Evolutionary conservation across 106 monocot species (phyloP).

Genomic region (Iris macrosiphon): DNA sequence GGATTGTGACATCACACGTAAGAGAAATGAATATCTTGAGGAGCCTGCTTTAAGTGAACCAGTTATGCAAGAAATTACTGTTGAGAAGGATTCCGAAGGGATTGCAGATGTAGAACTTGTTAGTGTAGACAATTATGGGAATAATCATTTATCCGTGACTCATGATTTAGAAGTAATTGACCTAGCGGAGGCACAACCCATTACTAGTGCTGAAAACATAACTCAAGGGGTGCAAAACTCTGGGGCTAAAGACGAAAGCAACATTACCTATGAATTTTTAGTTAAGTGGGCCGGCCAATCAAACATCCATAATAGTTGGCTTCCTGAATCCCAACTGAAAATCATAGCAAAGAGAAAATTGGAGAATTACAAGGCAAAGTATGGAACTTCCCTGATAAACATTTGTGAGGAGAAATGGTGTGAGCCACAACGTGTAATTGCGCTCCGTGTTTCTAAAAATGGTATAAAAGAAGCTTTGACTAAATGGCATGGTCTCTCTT

Average conservation of each 20-base stretch:
- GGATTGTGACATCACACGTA: neutral
- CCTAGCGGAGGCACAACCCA: constrained; percentile 4
- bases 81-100: constrained; percentile 3
- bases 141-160: neutral
- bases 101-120: neutral
- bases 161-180: constrained; percentile 13
- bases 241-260: constrained; percentile 6
- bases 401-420: constrained; percentile 86
- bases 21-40: constrained; percentile 7
- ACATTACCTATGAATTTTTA: constrained; percentile 64
- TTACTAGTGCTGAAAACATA: constrained; percentile 16
- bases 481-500: constrained; percentile 84
- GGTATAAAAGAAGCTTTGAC: constrained; percentile 54
- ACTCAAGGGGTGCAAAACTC: constrained; percentile 7
- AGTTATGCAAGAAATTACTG: constrained; percentile 4
- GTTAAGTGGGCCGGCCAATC: constrained; percentile 95
- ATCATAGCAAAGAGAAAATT: constrained; percentile 80
- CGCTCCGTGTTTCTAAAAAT: constrained; percentile 42
- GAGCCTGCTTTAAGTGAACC: constrained; percentile 2
- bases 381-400: constrained; percentile 66
- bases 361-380: constrained; percentile 91
- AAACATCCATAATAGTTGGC: constrained; percentile 88
- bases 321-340: constrained; percentile 75
- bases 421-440: constrained; percentile 69
- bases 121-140: neutral